Conservation (phyloP, 495 filamentous ascomycete species). For the Podospora tetraspora region DNA sequence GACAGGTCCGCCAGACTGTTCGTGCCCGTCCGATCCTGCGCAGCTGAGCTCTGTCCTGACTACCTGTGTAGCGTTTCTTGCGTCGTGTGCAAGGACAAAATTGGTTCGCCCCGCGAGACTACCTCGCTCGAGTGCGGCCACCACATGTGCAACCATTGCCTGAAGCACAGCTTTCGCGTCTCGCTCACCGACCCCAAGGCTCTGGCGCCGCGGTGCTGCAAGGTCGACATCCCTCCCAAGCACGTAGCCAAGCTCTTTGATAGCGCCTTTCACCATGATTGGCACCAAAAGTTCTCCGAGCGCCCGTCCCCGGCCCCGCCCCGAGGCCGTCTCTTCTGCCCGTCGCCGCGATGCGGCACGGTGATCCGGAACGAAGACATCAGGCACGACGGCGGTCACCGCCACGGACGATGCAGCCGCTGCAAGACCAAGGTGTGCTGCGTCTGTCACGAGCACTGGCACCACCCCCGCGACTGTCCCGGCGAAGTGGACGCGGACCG, state of each 20-base stretch:
- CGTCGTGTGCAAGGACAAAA: constrained; percentile 61
- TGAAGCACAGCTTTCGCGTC: constrained; percentile 64
- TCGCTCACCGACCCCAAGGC: constrained; percentile 68
- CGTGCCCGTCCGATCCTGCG: constrained; percentile 17
- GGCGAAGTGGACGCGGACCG: constrained; percentile 61
- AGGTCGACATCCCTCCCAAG: constrained; percentile 62
- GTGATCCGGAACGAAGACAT: constrained; percentile 70
- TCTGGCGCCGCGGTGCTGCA: constrained; percentile 80
- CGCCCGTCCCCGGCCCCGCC: constrained; percentile 68
- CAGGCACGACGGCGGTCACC: constrained; percentile 43
- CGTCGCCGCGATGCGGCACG: constrained; percentile 61
- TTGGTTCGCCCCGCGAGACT: constrained; percentile 52
- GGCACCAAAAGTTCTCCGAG: constrained; percentile 73
- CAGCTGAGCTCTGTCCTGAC: constrained; percentile 17
- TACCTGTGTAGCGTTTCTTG: constrained; percentile 53
- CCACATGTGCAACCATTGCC: constrained; percentile 69
- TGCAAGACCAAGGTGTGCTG: constrained; percentile 73
- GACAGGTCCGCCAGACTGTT: constrained; percentile 33
- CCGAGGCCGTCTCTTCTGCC: constrained; percentile 70
- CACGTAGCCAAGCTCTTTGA: constrained; percentile 72
- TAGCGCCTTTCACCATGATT: constrained; percentile 63
- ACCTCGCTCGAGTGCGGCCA: constrained; percentile 70
- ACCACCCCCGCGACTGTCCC: constrained; percentile 61
- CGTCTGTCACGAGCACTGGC: constrained; percentile 67
- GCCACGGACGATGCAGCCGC: constrained; percentile 54